Base-by-base conservation (phyloP, 345 rosid species). In the Hypericum androsaemum region DNA sequence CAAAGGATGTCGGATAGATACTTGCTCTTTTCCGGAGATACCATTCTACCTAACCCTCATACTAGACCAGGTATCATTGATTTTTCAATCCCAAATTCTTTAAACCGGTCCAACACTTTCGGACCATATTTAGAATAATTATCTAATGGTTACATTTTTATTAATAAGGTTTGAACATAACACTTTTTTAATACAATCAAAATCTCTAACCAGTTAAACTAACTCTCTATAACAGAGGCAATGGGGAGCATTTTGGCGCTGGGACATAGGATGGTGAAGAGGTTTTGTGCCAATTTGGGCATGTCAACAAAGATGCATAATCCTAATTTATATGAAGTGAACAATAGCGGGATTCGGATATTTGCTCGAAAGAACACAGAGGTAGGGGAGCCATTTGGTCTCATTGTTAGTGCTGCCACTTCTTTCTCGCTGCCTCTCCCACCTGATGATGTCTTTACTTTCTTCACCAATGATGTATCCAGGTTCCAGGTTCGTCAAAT, bases 1-100 rank as follows among this genome's bases (percentile, higher is more conserved):
- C 73, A 72, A 43, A 73, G 85, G 53, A 76, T 69, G 75, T 74
- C 79, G 49, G 84, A 88, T 68, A 84, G 95, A 55, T 57, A 73
- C 22, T 62, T 65, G 63, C 64, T 64, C 67, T 39, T 64, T 16
- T 45, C 41, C 10, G 35, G 8, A 3, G 60, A 45, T 14, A 57
- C 12, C 4, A 22, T 22, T 57, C 12, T 58, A 13, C 67, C 67
- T 10, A 3, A 17, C 37, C 43, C 9, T 12, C 70, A 78, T 36
- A 7, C 58, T 42, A 75, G 72, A 44, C 67, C 67, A 51, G 82
- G 88, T 78, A 62, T 14, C 3, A 39, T 17, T 8, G 16, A 7
- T 52, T 3, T 38, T 0, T 38, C 12, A 7, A 14, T 41, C 4
- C 0, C 39, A 36, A 35, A 0, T 7, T 12, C 13, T 12, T 11